These are phyloP conservation scores for Pouteria glomerata DNA, from an alignment of 148 eudicot genomes.

Conservation along the genomic window DNA sequence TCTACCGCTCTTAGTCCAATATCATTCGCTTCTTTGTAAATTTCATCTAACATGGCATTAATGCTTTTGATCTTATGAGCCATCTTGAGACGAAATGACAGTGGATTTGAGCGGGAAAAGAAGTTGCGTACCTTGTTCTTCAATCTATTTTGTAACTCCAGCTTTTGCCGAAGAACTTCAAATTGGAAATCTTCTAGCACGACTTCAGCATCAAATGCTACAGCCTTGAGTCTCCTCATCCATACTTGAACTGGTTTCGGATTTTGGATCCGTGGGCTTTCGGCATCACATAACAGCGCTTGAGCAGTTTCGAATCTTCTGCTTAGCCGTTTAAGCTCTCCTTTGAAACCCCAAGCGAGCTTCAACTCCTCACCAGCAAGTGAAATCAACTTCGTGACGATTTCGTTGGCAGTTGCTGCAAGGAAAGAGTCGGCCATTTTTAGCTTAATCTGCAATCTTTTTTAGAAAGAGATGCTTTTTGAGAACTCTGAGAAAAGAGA, in stretches of 20 bases:
- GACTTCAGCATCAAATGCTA: not conserved
- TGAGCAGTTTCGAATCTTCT: not conserved
- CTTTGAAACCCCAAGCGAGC: not conserved
- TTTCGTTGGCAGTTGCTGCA: not conserved
- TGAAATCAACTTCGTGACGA: not conserved
- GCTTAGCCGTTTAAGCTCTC: not conserved
- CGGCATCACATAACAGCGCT: not conserved
- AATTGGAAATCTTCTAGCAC: slow-evolving; percentile 3
- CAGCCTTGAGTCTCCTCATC: no score
- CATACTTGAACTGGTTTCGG: not conserved
- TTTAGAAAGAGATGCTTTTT: no score
- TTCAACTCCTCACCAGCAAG: not conserved
- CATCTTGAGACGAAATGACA: no score
- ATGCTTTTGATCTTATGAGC: no score
- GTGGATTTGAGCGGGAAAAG: no score
- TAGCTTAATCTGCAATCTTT: no score
- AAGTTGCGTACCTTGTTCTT: not conserved
- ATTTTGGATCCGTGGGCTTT: no score
- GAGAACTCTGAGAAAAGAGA: no score
- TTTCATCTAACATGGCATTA: not conserved
- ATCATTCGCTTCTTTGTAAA: not conserved
- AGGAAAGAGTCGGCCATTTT: not conserved
- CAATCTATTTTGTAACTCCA: not conserved
- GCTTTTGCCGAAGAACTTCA: not conserved
- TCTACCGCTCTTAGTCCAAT: not conserved